Base-by-base conservation (phyloP, 768 basidiomycete species). In the Suillus paluster region DNA sequence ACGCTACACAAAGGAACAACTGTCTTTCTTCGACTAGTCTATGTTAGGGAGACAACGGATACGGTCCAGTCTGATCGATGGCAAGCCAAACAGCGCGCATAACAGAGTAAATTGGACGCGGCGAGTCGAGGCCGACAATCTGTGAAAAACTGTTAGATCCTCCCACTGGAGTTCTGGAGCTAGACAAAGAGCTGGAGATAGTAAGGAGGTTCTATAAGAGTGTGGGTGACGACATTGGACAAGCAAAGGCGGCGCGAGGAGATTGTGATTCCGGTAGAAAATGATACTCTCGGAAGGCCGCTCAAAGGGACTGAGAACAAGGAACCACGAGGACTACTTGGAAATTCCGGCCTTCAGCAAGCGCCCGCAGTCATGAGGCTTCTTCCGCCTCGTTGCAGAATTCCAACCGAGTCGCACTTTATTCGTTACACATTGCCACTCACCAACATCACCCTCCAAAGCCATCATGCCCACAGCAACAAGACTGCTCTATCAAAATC, bases 401-500 rank as follows among this genome's bases (percentile, higher is more conserved):
- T 33, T 39, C 36, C 23, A 55, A 38, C 38, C 25, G 54, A n/a
- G 17, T 30, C 17, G 21, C 53, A 48, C 38, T 30, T 39, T 10
- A 58, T 23, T 46, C 44, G 46, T 41, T 49, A 21, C 27, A n/a
- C 6, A 44, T 66, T 39, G 8, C 45, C 44, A 7, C 30, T 6
- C 11, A 27, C 49, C 42, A 63, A 9, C 57, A 58, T 44, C 55
- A 39, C 23, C 23, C 34, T 12, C 21, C 6, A 36, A 53, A 52
- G 33, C 34, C 3, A 49, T 27, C 11, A 67, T 69, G 63, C 38
- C 60, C 6, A 41, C 68, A 1, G 19, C 55, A 14, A 64, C 63
- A 39, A 71, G 70, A 1, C n/a, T 64, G 9, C 60, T 75, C 34
- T 48, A 69, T 33, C 75, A 76, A 45, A 72, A 72, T 46, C 67